Conservation (phyloP, 2,329 filamentous ascomycete genomes). For the Ophiosphaerella herpotricha region DNA sequence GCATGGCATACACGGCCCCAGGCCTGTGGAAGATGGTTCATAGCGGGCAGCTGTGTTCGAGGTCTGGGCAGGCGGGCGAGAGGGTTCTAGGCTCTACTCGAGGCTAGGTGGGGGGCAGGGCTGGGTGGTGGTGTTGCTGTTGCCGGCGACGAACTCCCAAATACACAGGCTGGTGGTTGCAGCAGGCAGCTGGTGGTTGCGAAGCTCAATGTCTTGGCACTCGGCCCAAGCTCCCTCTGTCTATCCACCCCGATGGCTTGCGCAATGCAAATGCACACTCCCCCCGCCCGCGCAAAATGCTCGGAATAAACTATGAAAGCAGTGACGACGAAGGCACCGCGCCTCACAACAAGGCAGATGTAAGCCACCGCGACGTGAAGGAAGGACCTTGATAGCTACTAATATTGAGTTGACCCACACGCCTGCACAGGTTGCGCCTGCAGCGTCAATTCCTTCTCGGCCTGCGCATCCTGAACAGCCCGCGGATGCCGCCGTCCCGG, state of each 20-base stretch:
- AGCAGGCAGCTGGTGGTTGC: conserved; percentile 38
- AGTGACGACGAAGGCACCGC: conserved; percentile 54
- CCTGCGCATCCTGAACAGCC: conserved; percentile 12
- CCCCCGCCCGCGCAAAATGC: conserved; percentile 30
- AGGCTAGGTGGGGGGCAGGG: conserved; percentile 11
- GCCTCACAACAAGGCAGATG: conserved; percentile 40
- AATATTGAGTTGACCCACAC: conserved; percentile 45
- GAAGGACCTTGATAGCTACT: conserved; percentile 53
- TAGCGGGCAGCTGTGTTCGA: conserved; percentile 40
- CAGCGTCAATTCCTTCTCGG: conserved; percentile 10
- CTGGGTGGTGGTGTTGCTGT: conserved; percentile 22
- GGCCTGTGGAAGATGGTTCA: conserved; percentile 69
- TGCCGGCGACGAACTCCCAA: conserved; percentile 14
- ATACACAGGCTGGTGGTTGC: background rate
- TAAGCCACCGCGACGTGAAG: conserved; percentile 38
- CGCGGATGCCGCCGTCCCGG: conserved; percentile 10
- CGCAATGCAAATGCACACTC: background rate
- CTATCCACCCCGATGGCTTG: conserved; percentile 5
- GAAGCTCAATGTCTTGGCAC: conserved; percentile 19
- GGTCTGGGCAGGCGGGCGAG: background rate
- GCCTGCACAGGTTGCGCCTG: conserved; percentile 19
- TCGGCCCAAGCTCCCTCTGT: conserved; percentile 34
- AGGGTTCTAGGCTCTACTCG: conserved; percentile 3
- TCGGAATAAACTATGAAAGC: conserved; percentile 51
- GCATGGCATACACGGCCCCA: conserved; percentile 66